phyloP scores from a whole-genome alignment of 768 basidiomycete species.

The Rhodotorula babjevae region DNA sequence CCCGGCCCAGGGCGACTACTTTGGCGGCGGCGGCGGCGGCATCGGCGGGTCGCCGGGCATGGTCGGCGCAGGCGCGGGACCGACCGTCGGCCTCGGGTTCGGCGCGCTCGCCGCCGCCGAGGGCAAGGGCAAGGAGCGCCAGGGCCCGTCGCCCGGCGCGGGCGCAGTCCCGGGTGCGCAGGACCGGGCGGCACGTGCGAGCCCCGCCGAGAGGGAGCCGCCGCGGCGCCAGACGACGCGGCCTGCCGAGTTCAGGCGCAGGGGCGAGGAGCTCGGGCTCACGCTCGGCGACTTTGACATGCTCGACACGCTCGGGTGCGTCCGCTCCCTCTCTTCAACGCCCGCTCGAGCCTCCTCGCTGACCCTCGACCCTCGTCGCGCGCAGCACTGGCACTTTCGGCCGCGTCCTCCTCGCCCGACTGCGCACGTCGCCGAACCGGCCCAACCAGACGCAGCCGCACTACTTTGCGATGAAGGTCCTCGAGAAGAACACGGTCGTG shows the following conservation, averaged over 20 bases:
- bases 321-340: background rate
- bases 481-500: conserved; percentile 78
- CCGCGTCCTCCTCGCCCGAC: conserved; percentile 81
- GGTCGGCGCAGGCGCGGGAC: too few species aligned
- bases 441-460: conserved; percentile 54
- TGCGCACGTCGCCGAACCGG: conserved; percentile 52
- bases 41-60: too few species aligned
- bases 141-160: background rate
- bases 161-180: background rate
- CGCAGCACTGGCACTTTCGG: conserved; percentile 90
- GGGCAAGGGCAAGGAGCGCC: background rate
- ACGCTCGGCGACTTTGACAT: conserved; percentile 42
- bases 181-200: too few species aligned
- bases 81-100: background rate
- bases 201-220: background rate
- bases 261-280: conserved; percentile 40
- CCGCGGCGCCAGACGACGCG: background rate
- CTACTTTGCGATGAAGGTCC: conserved; percentile 82
- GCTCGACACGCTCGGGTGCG: conserved; percentile 44
- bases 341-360: background rate
- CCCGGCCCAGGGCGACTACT: background rate
- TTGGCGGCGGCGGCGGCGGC: background rate
- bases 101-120: too few species aligned
- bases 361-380: background rate
- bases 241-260: conserved; percentile 21